Conservation (phyloP, 1,139 yeast genomes). For the Debaryomycetaceae sp. region DNA sequence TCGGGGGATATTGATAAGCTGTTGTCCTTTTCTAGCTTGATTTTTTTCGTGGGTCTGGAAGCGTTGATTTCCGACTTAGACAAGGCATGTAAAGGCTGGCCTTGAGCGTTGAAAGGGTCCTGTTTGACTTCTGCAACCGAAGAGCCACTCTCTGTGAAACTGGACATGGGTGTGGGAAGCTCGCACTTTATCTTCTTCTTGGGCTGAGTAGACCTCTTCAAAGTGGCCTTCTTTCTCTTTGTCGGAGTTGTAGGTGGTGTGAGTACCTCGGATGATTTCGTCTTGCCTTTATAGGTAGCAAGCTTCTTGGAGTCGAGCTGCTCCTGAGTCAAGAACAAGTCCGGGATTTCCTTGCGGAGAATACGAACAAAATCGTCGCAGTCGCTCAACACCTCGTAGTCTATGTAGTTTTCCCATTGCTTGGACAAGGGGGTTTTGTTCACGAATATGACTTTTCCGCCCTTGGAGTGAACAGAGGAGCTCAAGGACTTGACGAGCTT, state of each 20-base stretch:
- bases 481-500: slow-evolving; percentile 60
- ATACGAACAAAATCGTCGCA: slow-evolving; percentile 76
- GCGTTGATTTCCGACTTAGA: not conserved
- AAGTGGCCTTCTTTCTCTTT: slow-evolving; percentile 12
- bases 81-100: not conserved
- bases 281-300: slow-evolving; percentile 15
- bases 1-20: not conserved
- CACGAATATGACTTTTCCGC: slow-evolving; percentile 61
- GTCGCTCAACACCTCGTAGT: slow-evolving; percentile 72
- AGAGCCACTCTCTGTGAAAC: slow-evolving; percentile 13
- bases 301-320: slow-evolving; percentile 45
- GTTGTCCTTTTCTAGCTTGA: not conserved
- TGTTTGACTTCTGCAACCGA: not conserved
- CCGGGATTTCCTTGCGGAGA: slow-evolving; percentile 52
- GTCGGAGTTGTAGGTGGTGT: slow-evolving; percentile 13
- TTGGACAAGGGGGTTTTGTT: slow-evolving; percentile 51
- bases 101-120: not conserved
- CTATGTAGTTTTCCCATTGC: slow-evolving; percentile 59
- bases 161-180: slow-evolving; percentile 19
- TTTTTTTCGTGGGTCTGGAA: not conserved
- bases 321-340: slow-evolving; percentile 54
- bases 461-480: slow-evolving; percentile 52
- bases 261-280: slow-evolving; percentile 2
- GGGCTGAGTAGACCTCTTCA: slow-evolving; percentile 13
- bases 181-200: slow-evolving; percentile 11